Conservation (phyloP, 768 basidiomycete genomes). For the Lactarius indigo region DNA sequence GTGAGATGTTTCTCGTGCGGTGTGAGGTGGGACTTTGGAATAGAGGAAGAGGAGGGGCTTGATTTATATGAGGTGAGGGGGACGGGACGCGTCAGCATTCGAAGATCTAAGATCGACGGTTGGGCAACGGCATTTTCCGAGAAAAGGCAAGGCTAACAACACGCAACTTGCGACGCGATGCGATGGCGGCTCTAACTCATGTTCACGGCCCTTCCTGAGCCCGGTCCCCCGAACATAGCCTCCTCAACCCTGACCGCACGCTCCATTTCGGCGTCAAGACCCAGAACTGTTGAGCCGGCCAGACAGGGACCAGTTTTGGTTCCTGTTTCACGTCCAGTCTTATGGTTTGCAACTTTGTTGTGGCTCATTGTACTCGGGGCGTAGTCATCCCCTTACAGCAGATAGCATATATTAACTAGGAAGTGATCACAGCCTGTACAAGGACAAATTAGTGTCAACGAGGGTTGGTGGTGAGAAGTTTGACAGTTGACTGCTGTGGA, state of each 20-base stretch:
- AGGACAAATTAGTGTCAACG: not conserved
- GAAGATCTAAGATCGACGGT: conserved; percentile 25
- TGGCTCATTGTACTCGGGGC: not conserved
- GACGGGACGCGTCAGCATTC: conserved; percentile 27
- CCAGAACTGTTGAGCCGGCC: not conserved
- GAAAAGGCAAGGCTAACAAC: not conserved
- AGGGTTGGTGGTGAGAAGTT: not conserved
- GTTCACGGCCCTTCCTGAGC: conserved; percentile 7
- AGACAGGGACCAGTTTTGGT: not conserved
- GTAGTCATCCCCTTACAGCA: not conserved
- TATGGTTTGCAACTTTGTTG: not conserved
- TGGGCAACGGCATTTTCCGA: conserved; percentile 8
- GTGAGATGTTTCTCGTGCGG: not conserved
- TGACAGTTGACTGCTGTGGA: no score
- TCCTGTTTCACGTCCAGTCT: conserved; percentile 9
- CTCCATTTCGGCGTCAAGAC: not conserved
- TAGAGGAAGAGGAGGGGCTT: not conserved
- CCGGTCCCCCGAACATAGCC: not conserved
- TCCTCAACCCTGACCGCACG: not conserved
- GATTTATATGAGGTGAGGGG: conserved; percentile 24
- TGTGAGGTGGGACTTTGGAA: conserved; percentile 1
- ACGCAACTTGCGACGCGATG: not conserved
- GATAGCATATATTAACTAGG: not conserved
- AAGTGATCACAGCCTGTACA: not conserved
- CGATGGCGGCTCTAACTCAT: not conserved